Conservation (phyloP, 495 filamentous ascomycete species). For the Aspergillus nanangensis region DNA sequence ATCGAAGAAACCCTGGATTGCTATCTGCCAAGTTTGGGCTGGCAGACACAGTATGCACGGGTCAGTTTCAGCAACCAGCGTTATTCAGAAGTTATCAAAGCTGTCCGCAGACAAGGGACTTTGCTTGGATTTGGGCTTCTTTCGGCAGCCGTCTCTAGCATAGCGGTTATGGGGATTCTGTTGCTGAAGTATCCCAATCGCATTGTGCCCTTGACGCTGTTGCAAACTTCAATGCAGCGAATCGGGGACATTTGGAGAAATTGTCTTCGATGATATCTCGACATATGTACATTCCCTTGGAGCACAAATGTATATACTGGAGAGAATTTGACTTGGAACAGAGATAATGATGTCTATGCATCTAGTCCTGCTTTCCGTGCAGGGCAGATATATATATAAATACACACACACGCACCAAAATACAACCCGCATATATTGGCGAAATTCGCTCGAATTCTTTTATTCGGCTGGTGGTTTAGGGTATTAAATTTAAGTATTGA, state of each 20-base stretch:
- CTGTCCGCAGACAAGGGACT: conserved; percentile 62
- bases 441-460: too few species aligned
- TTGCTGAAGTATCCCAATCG: conserved; percentile 27
- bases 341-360: too few species aligned
- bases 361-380: too few species aligned
- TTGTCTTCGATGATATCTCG: background rate
- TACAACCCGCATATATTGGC: too few species aligned
- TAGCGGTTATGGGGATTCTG: conserved; percentile 24
- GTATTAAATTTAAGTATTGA: too few species aligned
- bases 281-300: too few species aligned
- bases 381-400: too few species aligned
- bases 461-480: too few species aligned
- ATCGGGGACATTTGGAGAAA: conserved; percentile 3
- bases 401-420: background rate
- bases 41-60: conserved; percentile 88
- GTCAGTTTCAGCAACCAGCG: conserved; percentile 90
- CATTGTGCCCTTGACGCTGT: conserved; percentile 4
- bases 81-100: conserved; percentile 75
- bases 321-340: too few species aligned
- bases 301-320: too few species aligned
- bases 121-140: conserved; percentile 42
- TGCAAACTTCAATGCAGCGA: conserved; percentile 3
- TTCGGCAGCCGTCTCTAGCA: conserved; percentile 19
- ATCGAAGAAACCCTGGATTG: conserved; percentile 79
- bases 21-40: conserved; percentile 72